Conservation (phyloP, 2,329 filamentous ascomycete species). For the Neonectria neomacrospora region DNA sequence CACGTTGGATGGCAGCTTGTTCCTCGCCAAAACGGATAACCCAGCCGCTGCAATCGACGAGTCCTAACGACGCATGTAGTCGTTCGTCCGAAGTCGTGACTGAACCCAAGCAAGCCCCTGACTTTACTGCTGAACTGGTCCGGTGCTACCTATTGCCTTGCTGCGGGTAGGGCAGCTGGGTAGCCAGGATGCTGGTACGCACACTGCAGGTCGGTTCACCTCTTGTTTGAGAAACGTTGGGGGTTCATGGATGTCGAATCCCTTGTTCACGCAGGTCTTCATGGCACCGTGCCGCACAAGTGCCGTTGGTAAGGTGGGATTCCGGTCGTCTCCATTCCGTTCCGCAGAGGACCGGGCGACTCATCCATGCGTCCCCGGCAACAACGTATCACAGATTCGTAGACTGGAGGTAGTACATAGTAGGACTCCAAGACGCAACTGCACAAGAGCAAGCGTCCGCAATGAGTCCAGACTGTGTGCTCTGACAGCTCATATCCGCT, state of each 20-base stretch:
- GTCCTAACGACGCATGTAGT: neutral
- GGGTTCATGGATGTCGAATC: neutral
- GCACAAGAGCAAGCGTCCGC: constrained; percentile 14
- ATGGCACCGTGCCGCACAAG: constrained; percentile 18
- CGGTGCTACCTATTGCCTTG: neutral
- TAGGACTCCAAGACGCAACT: neutral
- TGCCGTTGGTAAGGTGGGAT: constrained; percentile 19
- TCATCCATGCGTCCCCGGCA: constrained; percentile 18
- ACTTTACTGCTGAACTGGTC: neutral
- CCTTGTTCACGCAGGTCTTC: neutral
- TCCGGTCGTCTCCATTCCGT: constrained; percentile 16
- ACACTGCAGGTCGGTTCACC: neutral
- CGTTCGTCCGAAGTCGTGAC: constrained; percentile 11
- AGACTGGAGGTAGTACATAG: too few species aligned
- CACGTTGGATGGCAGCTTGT: neutral
- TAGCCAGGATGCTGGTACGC: constrained; percentile 1
- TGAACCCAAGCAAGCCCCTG: constrained; percentile 1
- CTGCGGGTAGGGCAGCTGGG: constrained; percentile 1
- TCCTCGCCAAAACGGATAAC: neutral
- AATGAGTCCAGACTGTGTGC: constrained; percentile 30
- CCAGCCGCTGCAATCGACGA: neutral
- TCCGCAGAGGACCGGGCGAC: constrained; percentile 8
- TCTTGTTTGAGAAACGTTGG: constrained; percentile 1
- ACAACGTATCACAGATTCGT: constrained; percentile 6
- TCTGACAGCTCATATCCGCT: constrained; percentile 24